Conservation (phyloP, 1,139 yeast genomes). For the Taiozyma sp. region DNA sequence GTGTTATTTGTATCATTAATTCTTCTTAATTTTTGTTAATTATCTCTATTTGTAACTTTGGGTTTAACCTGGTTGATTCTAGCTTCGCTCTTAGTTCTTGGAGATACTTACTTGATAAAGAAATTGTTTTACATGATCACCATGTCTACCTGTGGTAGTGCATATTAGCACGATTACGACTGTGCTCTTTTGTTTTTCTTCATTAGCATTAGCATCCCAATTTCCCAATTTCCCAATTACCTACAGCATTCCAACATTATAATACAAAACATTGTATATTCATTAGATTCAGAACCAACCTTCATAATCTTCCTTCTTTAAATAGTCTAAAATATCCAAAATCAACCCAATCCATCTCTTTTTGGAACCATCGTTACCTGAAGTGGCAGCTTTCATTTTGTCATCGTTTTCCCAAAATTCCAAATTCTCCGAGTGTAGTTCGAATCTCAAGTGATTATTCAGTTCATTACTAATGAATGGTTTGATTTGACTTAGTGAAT, state of each 20-base stretch:
- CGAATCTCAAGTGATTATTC: slow-evolving; percentile 22
- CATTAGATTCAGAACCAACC: slow-evolving; percentile 22
- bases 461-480: slow-evolving; percentile 22
- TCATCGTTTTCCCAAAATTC: slow-evolving; percentile 18
- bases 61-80: neutral
- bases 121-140: neutral
- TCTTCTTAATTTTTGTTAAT: neutral
- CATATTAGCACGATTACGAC: too few relatives aligned
- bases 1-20: neutral
- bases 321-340: slow-evolving; percentile 15
- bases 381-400: neutral
- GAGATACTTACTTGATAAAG: neutral
- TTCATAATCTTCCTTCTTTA: slow-evolving; percentile 21
- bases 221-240: neutral
- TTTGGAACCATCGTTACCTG: neutral
- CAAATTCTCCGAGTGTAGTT: slow-evolving; percentile 17
- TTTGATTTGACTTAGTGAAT: slow-evolving; percentile 21
- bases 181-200: neutral
- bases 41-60: neutral
- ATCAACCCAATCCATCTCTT: slow-evolving; percentile 21
- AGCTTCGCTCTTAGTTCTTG: neutral
- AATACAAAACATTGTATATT: neutral
- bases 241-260: neutral
- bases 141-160: neutral
- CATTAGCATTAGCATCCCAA: neutral